Percentiles rank a stretch among this genome's conserved stretches.
Conservation (phyloP, 345 rosid species). For the Sisymbrium altissimum region DNA sequence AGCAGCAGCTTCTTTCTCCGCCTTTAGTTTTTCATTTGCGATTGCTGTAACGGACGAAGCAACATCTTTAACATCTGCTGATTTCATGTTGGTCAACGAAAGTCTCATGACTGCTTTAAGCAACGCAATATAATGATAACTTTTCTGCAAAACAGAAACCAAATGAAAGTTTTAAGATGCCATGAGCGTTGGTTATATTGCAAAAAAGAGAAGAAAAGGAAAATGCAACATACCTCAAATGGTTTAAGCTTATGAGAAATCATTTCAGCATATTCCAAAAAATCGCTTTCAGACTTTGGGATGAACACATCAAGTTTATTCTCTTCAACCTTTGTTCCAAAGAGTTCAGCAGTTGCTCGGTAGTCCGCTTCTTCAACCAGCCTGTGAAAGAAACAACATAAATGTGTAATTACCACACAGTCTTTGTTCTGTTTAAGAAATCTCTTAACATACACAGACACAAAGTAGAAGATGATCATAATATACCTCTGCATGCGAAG, state of each 20-base stretch:
- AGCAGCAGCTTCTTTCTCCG: constrained; percentile 81
- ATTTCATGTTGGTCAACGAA: constrained; percentile 67
- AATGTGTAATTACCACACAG: not conserved
- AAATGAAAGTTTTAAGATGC: not conserved
- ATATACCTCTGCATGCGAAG: constrained; percentile 72
- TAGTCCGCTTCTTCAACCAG: constrained; percentile 96
- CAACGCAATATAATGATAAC: constrained; percentile 67
- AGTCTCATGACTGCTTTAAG: constrained; percentile 89
- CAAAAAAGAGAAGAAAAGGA: not conserved
- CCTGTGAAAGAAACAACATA: constrained; percentile 37
- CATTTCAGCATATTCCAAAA: constrained; percentile 84
- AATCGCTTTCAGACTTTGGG: constrained; percentile 94
- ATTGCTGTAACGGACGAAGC: constrained; percentile 84
- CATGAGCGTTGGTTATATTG: not conserved
- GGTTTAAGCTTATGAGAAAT: constrained; percentile 67
- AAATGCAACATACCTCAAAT: constrained; percentile 53
- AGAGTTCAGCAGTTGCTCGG: constrained; percentile 66
- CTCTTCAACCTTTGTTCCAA: constrained; percentile 55
- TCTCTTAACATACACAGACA: not conserved
- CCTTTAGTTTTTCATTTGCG: constrained; percentile 90
- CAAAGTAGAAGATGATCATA: not conserved
- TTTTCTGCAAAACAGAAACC: constrained; percentile 62
- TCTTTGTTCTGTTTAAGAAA: not conserved
- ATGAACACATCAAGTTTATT: constrained; percentile 64
- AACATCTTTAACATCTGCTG: constrained; percentile 92